Base-by-base conservation (phyloP, 257 asterid genomes). In the Plantago elongata region DNA sequence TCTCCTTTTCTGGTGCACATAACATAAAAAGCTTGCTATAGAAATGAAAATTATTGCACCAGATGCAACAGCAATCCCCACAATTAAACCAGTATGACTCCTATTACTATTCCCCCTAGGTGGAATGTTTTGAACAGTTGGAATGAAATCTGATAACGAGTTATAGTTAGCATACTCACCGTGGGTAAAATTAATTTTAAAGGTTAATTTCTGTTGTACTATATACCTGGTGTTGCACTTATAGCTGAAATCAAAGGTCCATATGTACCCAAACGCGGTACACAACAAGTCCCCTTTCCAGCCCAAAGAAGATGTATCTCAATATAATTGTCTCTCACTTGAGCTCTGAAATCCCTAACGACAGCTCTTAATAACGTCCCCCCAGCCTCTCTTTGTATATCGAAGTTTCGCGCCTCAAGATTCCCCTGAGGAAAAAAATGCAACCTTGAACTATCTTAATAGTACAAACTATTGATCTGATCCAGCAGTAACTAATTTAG, bases 221-320 rank as follows among this genome's bases (percentile, higher is more conserved):
- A 63, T 17, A 16, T 78, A 81, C 92, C 84, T 55, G 95, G 84
- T 54, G 75, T 83, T 51, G 77, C 92, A 29, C 95, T 90, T 67
- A 90, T 78, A 3, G 90, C 96, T 45, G 94, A 80, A 67, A 87
- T 80, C 13, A 79, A 65, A 60, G 94, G 95, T 55, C 97, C 97
- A 65, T 84, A 87, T 58, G 69, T 54, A 56, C 92, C 88, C 54
- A 52, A 89, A 48, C 5, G 5, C 61, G 97, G 96, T 34, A 83
- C 87, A 76, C 95, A 83, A 61, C 90, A 87, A 54, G 97, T 84
- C 65, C 97, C 95, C 75, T 84, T 89, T 51, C 95, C 96, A 44
- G 90, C 90, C 96, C 96, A 89, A 60, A 84, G 77, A 43, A 89
- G 81, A 77, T 89, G 97, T 50, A 89, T 75, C 54, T 90, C 95